Conservation (phyloP, 2,329 filamentous ascomycete species). For the Pseudogymnoascus sp. region DNA sequence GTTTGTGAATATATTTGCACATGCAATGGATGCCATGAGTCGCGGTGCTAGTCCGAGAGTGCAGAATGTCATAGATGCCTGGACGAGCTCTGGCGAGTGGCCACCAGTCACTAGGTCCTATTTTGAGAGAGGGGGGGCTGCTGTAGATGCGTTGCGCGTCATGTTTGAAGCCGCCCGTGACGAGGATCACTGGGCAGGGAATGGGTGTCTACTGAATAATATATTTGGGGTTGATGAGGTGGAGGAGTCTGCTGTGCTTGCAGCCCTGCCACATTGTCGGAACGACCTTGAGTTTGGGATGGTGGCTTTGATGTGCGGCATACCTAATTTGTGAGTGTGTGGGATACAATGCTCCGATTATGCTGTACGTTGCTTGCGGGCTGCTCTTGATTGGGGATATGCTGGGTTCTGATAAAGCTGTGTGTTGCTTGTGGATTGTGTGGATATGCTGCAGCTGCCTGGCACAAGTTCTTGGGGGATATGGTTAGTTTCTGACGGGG, state of each 20-base stretch:
- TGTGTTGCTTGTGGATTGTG: not conserved
- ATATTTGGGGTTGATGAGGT: conserved; percentile 9
- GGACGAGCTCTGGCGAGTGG: not conserved
- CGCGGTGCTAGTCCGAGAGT: not conserved
- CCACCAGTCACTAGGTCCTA: conserved; percentile 16
- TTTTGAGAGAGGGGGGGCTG: conserved; percentile 25
- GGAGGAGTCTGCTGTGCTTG: conserved; percentile 16
- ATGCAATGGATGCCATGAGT: not conserved
- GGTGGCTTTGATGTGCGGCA: conserved; percentile 24
- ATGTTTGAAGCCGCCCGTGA: conserved; percentile 25
- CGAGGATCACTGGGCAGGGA: conserved; percentile 24
- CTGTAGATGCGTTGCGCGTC: conserved; percentile 22
- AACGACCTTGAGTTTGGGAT: conserved; percentile 32
- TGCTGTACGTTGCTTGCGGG: not conserved
- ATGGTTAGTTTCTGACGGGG: not conserved
- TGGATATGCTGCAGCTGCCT: not conserved
- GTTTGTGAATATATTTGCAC: not conserved
- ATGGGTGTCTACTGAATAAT: conserved; percentile 14
- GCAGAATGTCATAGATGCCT: not conserved
- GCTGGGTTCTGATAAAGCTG: not conserved
- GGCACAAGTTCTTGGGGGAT: not conserved
- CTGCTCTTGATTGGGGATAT: not conserved
- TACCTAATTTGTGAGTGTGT: not conserved
- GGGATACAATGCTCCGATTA: not conserved
- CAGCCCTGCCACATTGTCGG: conserved; percentile 25